These are phyloP conservation scores for Clohesyomyces aquaticus DNA, from an alignment of 495 filamentous ascomycete genomes.

Conservation along the genomic window DNA sequence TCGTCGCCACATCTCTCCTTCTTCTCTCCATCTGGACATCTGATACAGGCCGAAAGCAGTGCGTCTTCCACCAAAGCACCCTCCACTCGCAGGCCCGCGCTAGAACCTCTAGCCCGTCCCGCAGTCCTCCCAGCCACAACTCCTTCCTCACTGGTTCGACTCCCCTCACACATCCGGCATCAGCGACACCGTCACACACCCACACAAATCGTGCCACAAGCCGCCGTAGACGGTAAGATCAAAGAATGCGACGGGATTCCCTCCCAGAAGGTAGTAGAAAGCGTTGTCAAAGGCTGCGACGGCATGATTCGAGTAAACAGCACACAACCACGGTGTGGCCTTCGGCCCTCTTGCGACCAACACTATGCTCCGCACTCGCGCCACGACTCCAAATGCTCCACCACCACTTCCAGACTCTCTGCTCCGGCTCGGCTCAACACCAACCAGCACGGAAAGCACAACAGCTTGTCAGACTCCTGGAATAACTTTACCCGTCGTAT, in stretches of 20 bases:
- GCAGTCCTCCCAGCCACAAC: slow-evolving; percentile 17
- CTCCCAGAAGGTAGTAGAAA: not conserved
- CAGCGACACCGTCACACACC: slow-evolving; percentile 16
- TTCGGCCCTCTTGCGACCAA: slow-evolving; percentile 7
- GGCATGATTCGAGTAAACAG: slow-evolving; percentile 19
- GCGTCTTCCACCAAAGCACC: not conserved
- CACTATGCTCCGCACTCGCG: too few relatives aligned
- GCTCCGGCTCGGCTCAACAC: too few relatives aligned
- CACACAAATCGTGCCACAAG: slow-evolving; percentile 18
- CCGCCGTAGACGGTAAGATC: not conserved
- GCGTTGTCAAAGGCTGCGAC: slow-evolving; percentile 26
- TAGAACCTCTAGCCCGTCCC: slow-evolving; percentile 14
- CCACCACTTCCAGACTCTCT: too few relatives aligned
- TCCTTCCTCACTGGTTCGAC: slow-evolving; percentile 4
- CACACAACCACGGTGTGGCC: slow-evolving; percentile 18
- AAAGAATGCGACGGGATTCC: too few relatives aligned
- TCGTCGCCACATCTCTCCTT: slow-evolving; percentile 25
- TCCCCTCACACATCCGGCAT: slow-evolving; percentile 15
- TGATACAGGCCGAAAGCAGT: slow-evolving; percentile 22
- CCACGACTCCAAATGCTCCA: too few relatives aligned
- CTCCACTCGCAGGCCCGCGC: not conserved
- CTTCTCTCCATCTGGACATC: slow-evolving; percentile 34
- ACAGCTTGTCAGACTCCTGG: too few relatives aligned
- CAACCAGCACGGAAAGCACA: too few relatives aligned
- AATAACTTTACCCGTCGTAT: too few relatives aligned